Conservation (phyloP, 148 eudicot genomes). For the Selenicereus undatus region DNA sequence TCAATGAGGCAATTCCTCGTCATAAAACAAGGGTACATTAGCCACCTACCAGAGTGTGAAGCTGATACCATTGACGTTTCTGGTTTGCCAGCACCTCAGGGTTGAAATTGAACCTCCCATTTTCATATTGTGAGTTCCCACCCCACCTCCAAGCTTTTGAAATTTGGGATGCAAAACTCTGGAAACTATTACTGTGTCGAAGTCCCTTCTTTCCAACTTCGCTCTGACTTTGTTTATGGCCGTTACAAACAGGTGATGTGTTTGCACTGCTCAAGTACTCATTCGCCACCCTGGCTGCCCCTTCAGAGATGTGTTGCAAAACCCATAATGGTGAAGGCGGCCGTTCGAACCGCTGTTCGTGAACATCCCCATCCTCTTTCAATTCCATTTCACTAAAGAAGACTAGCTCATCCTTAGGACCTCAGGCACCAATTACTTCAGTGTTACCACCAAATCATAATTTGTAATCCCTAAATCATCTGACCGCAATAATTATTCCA, state of each 20-base stretch:
- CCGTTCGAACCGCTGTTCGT: slow-evolving; percentile 29
- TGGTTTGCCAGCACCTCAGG: slow-evolving; percentile 93
- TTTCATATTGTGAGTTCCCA: slow-evolving; percentile 47
- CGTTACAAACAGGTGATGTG: slow-evolving; percentile 34
- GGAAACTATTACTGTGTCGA: slow-evolving; percentile 49
- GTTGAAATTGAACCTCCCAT: slow-evolving; percentile 47
- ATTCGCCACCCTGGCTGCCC: slow-evolving; percentile 64
- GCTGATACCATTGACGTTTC: slow-evolving; percentile 98
- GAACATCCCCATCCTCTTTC: slow-evolving; percentile 39
- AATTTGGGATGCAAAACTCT: slow-evolving; percentile 63
- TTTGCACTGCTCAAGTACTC: slow-evolving; percentile 46
- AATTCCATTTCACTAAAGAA: slow-evolving; percentile 40
- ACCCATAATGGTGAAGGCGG: slow-evolving; percentile 55
- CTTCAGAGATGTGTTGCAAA: slow-evolving; percentile 62
- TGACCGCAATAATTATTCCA: not conserved
- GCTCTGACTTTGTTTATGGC: slow-evolving; percentile 59
- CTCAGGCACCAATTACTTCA: slow-evolving; percentile 19
- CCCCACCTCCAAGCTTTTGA: slow-evolving; percentile 83
- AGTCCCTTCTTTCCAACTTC: slow-evolving; percentile 40
- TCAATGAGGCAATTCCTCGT: not conserved
- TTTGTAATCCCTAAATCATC: slow-evolving; percentile 17
- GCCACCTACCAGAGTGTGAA: slow-evolving; percentile 59
- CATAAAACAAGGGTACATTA: not conserved
- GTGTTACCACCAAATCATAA: slow-evolving; percentile 10
- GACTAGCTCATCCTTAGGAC: slow-evolving; percentile 20